A percentile compares a stretch with the other conserved stretches of the same genome.
Conservation (phyloP, 2,329 filamentous ascomycete genomes). For the Nannizziopsis barbatae region DNA sequence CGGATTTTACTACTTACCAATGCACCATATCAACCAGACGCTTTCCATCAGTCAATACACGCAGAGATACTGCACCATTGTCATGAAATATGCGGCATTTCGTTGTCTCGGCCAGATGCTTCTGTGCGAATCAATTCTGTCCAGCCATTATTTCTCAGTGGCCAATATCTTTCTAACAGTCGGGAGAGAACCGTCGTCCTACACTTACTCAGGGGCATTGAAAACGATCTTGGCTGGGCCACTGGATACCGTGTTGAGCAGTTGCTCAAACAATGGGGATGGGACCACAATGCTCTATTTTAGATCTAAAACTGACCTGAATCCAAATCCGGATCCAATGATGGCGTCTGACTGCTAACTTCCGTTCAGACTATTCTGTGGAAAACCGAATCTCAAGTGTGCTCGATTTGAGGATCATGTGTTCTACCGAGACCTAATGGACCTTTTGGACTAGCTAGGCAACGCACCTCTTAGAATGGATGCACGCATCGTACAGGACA, state of each 20-base stretch:
- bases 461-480: no score
- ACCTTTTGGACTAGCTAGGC: no score
- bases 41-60: conserved; percentile 47
- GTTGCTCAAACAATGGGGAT: conserved; percentile 35
- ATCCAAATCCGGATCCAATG: no score
- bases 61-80: conserved; percentile 47
- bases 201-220: conserved; percentile 46
- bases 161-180: conserved; percentile 47
- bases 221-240: conserved; percentile 54
- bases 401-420: no score
- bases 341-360: no score
- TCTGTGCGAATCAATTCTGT: conserved; percentile 50
- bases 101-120: conserved; percentile 46
- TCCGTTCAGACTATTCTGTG: no score
- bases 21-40: conserved; percentile 35
- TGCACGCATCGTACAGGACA: no score
- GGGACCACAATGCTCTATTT: conserved; percentile 12
- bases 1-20: conserved; percentile 35
- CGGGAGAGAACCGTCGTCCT: conserved; percentile 47
- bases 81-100: conserved; percentile 52
- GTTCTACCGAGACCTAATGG: no score
- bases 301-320: no score
- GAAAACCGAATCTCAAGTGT: no score
- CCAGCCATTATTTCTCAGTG: conserved; percentile 52
- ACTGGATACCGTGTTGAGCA: conserved; percentile 51